Conservation (phyloP, 2,329 filamentous ascomycete genomes). For the Xylaria sp. region DNA sequence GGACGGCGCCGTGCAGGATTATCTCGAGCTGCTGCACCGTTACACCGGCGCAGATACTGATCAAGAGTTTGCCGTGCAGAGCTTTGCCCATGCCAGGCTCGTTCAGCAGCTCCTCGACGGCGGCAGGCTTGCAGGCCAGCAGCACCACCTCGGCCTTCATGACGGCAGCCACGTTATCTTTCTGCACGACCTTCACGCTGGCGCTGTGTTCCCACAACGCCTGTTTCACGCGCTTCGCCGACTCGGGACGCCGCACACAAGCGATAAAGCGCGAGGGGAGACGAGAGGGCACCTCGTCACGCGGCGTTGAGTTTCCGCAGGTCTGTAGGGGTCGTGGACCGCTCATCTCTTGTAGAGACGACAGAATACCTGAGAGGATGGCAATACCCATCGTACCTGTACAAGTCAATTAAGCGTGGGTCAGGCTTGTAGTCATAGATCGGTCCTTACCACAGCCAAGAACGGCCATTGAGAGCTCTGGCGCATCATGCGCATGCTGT, state of each 20-base stretch:
- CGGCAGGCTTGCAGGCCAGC: slow-evolving; percentile 83
- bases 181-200: slow-evolving; percentile 72
- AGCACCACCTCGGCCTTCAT: slow-evolving; percentile 77
- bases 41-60: slow-evolving; percentile 84
- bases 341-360: slow-evolving; percentile 69
- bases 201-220: slow-evolving; percentile 72
- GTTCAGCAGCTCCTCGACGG: slow-evolving; percentile 74
- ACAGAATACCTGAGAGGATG: slow-evolving; percentile 82
- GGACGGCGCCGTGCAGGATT: slow-evolving; percentile 67
- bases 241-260: slow-evolving; percentile 77
- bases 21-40: slow-evolving; percentile 74
- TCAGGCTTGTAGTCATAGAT: background rate
- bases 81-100: slow-evolving; percentile 76
- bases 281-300: slow-evolving; percentile 62
- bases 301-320: slow-evolving; percentile 57
- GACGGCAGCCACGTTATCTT: slow-evolving; percentile 76
- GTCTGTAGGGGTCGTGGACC: slow-evolving; percentile 58
- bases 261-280: slow-evolving; percentile 82
- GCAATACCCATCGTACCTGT: slow-evolving; percentile 85
- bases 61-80: slow-evolving; percentile 80
- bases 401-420: slow-evolving; percentile 12
- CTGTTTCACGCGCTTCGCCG: slow-evolving; percentile 73
- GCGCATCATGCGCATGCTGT: slow-evolving; percentile 51
- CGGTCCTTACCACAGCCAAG: slow-evolving; percentile 77
- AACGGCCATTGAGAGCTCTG: slow-evolving; percentile 77